Evolutionary conservation across 2,329 filamentous ascomycete genomes (phyloP), one percentile per base, ranked within the genome.

Genomic region (Zasmidium cellare): DNA sequence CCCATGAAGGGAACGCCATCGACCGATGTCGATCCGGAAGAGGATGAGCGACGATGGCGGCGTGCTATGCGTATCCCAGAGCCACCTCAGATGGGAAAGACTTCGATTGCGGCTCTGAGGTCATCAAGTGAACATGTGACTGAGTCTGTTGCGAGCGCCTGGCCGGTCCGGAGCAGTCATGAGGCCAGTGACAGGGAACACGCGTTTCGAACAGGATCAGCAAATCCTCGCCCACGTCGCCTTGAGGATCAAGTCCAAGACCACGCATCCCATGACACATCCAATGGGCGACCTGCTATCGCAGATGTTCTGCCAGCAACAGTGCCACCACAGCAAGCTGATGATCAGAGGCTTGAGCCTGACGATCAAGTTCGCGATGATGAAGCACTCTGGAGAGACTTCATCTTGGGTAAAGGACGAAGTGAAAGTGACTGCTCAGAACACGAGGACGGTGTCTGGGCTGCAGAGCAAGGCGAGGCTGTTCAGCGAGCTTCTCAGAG

Each of bases 301-400:
- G 25, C 5, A 6, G 25, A 14, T 18, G 35, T 14, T 41, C 6
- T 41, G 12, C 35, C 35, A n/a, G 3, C 16, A 5, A 14, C 35
- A 16, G 35, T 18, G n/a, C 7, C 35, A 9, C 16, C n/a, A n/a
- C 3, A 41, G 35, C 35, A 41, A 18, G 3, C 35, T 41, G 5
- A 5, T 3, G n/a, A 5, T 18, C 3, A n/a, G 3, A n/a, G 16
- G 6, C 7, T 18, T 14, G 35, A 14, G 3, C 35, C 5, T 9
- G 35, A 41, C 7, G 16, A 18, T 3, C 35, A 41, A n/a, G 16
- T 9, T n/a, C 35, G 35, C 5, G 35, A 61, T 24, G 61, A 65
- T 5, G 64, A 69, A 23, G 62, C 53, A n/a, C 16, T 68, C 1
- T 70, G 68, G 68, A 60, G 60, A 46, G 51, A 56, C 1, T 67